Conservation (phyloP, 495 filamentous ascomycete species). For the Talaromyces thailandensis region DNA sequence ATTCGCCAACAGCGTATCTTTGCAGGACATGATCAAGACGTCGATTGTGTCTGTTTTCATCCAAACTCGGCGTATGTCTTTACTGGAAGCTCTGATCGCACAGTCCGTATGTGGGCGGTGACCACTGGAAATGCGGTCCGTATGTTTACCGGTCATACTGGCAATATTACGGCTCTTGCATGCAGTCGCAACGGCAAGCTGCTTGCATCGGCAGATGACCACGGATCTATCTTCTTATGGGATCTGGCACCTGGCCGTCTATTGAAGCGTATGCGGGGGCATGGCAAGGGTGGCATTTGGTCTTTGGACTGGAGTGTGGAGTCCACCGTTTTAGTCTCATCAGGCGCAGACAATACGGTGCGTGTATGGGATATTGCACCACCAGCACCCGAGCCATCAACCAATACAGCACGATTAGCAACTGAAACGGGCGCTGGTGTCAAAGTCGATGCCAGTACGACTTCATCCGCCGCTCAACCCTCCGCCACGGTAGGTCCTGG, state of each 20-base stretch:
- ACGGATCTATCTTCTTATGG: slow-evolving; percentile 86
- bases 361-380: slow-evolving; percentile 85
- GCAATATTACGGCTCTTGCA: slow-evolving; percentile 70
- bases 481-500: slow-evolving; percentile 34
- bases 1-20: slow-evolving; percentile 83
- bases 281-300: slow-evolving; percentile 90
- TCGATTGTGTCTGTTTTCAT: slow-evolving; percentile 81
- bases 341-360: slow-evolving; percentile 86
- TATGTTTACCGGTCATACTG: slow-evolving; percentile 84
- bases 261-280: slow-evolving; percentile 87
- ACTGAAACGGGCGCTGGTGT: slow-evolving; percentile 44
- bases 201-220: slow-evolving; percentile 77
- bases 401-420: slow-evolving; percentile 46
- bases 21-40: slow-evolving; percentile 81
- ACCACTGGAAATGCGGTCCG: slow-evolving; percentile 73
- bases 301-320: slow-evolving; percentile 86
- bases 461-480: slow-evolving; percentile 25
- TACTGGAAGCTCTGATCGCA: slow-evolving; percentile 81
- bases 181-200: slow-evolving; percentile 81
- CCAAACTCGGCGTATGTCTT: slow-evolving; percentile 89
- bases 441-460: slow-evolving; percentile 39
- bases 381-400: slow-evolving; percentile 42
- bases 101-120: slow-evolving; percentile 97
- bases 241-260: slow-evolving; percentile 73
- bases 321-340: slow-evolving; percentile 76